Base-by-base conservation (phyloP, 2,329 filamentous ascomycete genomes). In the Diaporthe vexans region DNA sequence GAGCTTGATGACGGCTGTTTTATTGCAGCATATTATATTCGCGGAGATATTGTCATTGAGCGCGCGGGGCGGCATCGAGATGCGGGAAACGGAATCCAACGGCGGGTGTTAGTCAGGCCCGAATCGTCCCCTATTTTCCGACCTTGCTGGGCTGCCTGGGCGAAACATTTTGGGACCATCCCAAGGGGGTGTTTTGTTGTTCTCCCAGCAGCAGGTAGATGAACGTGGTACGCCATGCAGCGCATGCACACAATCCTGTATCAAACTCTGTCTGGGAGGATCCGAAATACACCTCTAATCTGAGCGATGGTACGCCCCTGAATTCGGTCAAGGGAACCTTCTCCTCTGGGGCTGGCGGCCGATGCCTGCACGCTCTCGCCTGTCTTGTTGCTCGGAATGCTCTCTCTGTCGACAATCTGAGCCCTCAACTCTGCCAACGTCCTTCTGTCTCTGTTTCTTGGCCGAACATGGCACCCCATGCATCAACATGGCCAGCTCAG, bases 281-380 rank as follows among this genome's bases (percentile, higher is more conserved):
- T n/a, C 43, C 43, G 26, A 51, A 24, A 6, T 51, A 51, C 43
- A 17, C n/a, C 15, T 40, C 63, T 4, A 21, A 19, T 2, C 5
- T 26, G 63, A 68, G 63, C 63, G 63, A 68, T 54, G 63, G 63
- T 15, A 68, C 63, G 63, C 63, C 63, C 63, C 63, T 68, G 63
- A 68, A 29, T 11, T 54, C 48, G 33, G 21, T 40, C 29, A 29
- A 52, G 63, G 63, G 29, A 67, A 67, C 63, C 63, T 67, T 67
- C 63, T 67, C 5, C 43, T 52, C 46, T 35, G 33, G 63, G 63
- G 46, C 29, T 37, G 63, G 46, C 46, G 46, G 29, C 63, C 63
- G 63, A 51, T 51, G 61, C 61, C 40, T 35, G 59, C 43, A 35
- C 37, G 26, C 24, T 21, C 24, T 29, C 9, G 29, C 11, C 21